Percentiles rank a stretch among this genome's conserved stretches.
Evolutionary conservation across 2,329 filamentous ascomycete species (phyloP).

Genomic region (Moelleriella libera): DNA sequence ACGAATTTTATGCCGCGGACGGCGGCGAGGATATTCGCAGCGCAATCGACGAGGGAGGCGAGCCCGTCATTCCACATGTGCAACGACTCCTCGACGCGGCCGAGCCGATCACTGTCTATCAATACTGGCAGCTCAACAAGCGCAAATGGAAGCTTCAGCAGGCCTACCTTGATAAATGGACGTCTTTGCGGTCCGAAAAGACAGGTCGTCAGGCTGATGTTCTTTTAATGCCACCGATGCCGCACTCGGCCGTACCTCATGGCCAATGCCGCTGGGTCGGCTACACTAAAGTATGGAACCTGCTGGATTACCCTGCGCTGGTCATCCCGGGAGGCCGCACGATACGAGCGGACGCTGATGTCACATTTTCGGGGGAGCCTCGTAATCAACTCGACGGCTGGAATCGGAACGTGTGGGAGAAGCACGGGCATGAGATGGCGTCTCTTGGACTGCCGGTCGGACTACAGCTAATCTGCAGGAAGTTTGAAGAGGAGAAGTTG

Average conservation of each 20-base stretch:
- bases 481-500: slow-evolving; percentile 40
- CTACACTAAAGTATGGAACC: slow-evolving; percentile 17
- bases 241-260: slow-evolving; percentile 40
- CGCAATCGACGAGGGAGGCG: slow-evolving; percentile 38
- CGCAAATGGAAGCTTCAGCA: slow-evolving; percentile 28
- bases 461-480: slow-evolving; percentile 36
- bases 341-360: neutral
- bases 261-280: slow-evolving; percentile 30
- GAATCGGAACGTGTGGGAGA: slow-evolving; percentile 6
- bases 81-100: slow-evolving; percentile 38
- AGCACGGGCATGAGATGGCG: slow-evolving; percentile 6
- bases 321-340: slow-evolving; percentile 10
- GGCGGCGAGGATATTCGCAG: slow-evolving; percentile 47
- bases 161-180: slow-evolving; percentile 45
- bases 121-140: slow-evolving; percentile 55
- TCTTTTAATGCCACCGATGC: slow-evolving; percentile 43
- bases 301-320: slow-evolving; percentile 14
- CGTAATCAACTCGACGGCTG: slow-evolving; percentile 7
- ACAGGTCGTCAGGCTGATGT: slow-evolving; percentile 37
- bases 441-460: slow-evolving; percentile 24
- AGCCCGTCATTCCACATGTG: slow-evolving; percentile 45
- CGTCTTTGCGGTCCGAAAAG: slow-evolving; percentile 21
- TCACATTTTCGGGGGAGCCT: neutral
- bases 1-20: slow-evolving; percentile 42
- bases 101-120: slow-evolving; percentile 41